Conservation (phyloP, 2,329 filamentous ascomycete species). For the Didymella arachidicola region DNA sequence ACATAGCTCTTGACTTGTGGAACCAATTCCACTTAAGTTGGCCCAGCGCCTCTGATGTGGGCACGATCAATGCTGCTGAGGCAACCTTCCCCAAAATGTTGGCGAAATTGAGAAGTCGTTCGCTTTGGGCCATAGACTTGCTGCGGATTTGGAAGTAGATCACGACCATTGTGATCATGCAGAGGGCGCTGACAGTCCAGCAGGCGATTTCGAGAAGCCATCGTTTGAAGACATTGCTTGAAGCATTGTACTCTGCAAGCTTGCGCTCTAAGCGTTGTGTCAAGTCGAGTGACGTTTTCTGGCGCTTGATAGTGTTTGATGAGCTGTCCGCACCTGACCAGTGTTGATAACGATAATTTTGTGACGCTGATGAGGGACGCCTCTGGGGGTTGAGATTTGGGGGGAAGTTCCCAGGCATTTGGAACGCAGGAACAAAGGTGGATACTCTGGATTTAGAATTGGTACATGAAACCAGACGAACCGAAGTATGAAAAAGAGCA, state of each 20-base stretch:
- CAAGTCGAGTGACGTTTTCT: conserved; percentile 13
- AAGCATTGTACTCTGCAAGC: conserved; percentile 23
- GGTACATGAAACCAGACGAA: too few species aligned
- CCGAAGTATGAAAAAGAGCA: too few species aligned
- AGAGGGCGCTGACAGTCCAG: conserved; percentile 25
- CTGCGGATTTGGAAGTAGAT: conserved; percentile 1
- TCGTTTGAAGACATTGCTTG: conserved; percentile 21
- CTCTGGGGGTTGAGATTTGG: too few species aligned
- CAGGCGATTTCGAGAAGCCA: conserved; percentile 28
- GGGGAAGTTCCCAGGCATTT: too few species aligned
- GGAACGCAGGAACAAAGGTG: too few species aligned
- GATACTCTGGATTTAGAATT: too few species aligned
- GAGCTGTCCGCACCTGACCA: too few species aligned
- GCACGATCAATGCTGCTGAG: conserved; percentile 32
- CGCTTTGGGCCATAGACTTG: neutral
- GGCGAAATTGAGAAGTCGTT: neutral
- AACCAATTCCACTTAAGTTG: conserved; percentile 44
- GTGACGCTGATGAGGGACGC: too few species aligned
- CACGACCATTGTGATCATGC: conserved; percentile 20
- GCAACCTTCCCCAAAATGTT: conserved; percentile 28
- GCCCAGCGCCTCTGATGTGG: conserved; percentile 35
- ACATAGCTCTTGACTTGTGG: conserved; percentile 26
- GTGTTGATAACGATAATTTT: too few species aligned
- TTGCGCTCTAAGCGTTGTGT: conserved; percentile 27
- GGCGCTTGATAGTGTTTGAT: too few species aligned